These are phyloP conservation scores for Guadua angustifolia DNA, from an alignment of 176 grass and related monocot species.

Conservation along the genomic window DNA sequence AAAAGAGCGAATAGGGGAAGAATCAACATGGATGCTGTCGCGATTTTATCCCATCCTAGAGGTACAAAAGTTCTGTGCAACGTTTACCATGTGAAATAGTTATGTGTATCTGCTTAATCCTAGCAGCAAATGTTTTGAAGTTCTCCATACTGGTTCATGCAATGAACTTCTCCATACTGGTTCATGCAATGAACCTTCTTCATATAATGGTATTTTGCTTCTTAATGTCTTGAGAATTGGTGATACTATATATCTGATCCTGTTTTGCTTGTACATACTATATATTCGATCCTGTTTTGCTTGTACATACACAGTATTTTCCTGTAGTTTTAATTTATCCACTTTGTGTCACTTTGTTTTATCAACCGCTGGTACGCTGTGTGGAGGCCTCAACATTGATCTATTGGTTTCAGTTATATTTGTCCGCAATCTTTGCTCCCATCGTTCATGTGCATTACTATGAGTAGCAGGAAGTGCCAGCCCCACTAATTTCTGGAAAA, in stretches of 20 bases:
- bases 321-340: neutral
- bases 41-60: constrained; percentile 89
- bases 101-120: neutral
- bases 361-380: neutral
- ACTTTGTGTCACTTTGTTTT: constrained; percentile 8
- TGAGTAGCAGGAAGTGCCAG: too few relatives aligned
- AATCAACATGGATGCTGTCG: constrained; percentile 70
- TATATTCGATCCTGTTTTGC: neutral
- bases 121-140: neutral
- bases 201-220: neutral
- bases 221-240: neutral
- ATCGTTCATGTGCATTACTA: neutral
- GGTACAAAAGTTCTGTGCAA: constrained; percentile 45
- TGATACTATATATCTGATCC: neutral
- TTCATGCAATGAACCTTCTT: constrained; percentile 30
- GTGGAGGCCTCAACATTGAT: neutral
- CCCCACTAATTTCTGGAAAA: too few relatives aligned
- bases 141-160: constrained; percentile 9
- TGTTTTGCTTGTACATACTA: neutral
- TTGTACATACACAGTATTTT: neutral
- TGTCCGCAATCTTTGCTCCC: neutral
- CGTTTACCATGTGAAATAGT: neutral
- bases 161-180: neutral
- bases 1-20: constrained; percentile 70
- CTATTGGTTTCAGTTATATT: neutral